Conservation (phyloP, 2,329 filamentous ascomycete genomes). For the Aspergillus pseudoviridinutans region DNA sequence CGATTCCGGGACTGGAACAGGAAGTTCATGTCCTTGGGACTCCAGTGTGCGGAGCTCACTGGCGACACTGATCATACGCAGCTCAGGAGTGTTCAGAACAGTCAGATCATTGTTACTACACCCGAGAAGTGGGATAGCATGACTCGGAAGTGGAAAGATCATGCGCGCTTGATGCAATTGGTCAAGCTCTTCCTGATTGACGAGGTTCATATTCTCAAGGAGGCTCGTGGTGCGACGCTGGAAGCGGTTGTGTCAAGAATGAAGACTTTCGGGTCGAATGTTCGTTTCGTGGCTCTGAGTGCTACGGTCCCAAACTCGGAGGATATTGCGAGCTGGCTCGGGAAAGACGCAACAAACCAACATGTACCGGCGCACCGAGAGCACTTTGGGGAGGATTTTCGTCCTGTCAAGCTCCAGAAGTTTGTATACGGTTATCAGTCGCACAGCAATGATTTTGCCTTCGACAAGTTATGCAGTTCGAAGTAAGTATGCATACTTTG, state of each 20-base stretch:
- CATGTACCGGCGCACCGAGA: conserved; percentile 63
- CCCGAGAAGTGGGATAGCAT: conserved; percentile 92
- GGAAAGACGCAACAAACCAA: conserved; percentile 57
- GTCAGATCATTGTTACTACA: conserved; percentile 80
- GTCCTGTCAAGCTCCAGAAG: conserved; percentile 72
- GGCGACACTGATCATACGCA: conserved; percentile 71
- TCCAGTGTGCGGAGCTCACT: conserved; percentile 73
- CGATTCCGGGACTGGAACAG: conserved; percentile 70
- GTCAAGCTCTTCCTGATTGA: conserved; percentile 80
- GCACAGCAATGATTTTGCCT: conserved; percentile 67
- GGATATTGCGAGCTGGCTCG: conserved; percentile 77
- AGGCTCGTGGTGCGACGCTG: conserved; percentile 71
- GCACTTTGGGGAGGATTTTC: conserved; percentile 72
- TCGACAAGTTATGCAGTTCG: conserved; percentile 65
- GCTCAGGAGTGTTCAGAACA: conserved; percentile 64
- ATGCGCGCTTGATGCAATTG: conserved; percentile 67
- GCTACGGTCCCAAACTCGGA: conserved; percentile 79
- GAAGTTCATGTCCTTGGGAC: conserved; percentile 65
- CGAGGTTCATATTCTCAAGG: conserved; percentile 82
- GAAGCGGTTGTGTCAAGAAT: conserved; percentile 83
- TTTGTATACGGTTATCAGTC: conserved; percentile 69
- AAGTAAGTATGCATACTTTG: conserved; percentile 40
- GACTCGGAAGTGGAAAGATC: conserved; percentile 81
- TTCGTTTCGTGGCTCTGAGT: conserved; percentile 77
- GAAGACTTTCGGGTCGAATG: conserved; percentile 71